Percentiles rank a stretch among this genome's conserved stretches.
Evolutionary conservation across 768 basidiomycete genomes (phyloP).

Genomic region (Boletellus ananiceps): DNA sequence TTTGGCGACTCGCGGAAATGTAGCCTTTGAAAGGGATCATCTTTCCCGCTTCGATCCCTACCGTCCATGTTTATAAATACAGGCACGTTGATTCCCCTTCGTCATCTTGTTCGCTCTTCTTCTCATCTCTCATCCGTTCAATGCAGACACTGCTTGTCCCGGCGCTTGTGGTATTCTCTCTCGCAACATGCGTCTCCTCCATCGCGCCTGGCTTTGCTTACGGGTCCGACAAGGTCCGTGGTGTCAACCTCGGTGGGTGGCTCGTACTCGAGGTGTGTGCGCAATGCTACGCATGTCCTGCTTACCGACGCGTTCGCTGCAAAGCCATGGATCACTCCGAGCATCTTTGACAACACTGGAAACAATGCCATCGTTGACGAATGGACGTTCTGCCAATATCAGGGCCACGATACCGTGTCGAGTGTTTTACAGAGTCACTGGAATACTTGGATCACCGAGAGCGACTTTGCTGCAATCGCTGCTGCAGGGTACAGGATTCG

Average conservation of each 20-base stretch:
- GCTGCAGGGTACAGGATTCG: conserved; percentile 55
- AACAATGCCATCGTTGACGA: conserved; percentile 63
- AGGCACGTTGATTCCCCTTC: neutral
- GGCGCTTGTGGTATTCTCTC: conserved; percentile 28
- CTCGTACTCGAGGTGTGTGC: conserved; percentile 47
- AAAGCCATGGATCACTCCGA: conserved; percentile 78
- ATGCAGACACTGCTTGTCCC: conserved; percentile 11
- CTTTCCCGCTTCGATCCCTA: neutral
- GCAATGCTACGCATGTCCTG: neutral
- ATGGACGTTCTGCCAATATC: conserved; percentile 69
- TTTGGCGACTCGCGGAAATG: conserved; percentile 6
- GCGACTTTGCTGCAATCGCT: conserved; percentile 71
- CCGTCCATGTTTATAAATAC: conserved; percentile 17
- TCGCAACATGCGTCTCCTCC: conserved; percentile 24
- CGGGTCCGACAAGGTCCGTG: conserved; percentile 68
- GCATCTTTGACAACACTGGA: conserved; percentile 57
- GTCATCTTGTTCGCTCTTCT: conserved; percentile 44
- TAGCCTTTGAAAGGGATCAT: neutral
- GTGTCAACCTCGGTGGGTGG: conserved; percentile 79
- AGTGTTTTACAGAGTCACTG: conserved; percentile 61
- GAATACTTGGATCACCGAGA: conserved; percentile 80
- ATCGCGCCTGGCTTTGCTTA: conserved; percentile 64
- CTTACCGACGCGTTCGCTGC: conserved; percentile 38
- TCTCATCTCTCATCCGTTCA: conserved; percentile 39
- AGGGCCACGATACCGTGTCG: conserved; percentile 46